Evolutionary conservation across 2,329 filamentous ascomycete species (phyloP), one percentile per base, ranked within the genome.

Genomic region (Sphaerulina populicola): DNA sequence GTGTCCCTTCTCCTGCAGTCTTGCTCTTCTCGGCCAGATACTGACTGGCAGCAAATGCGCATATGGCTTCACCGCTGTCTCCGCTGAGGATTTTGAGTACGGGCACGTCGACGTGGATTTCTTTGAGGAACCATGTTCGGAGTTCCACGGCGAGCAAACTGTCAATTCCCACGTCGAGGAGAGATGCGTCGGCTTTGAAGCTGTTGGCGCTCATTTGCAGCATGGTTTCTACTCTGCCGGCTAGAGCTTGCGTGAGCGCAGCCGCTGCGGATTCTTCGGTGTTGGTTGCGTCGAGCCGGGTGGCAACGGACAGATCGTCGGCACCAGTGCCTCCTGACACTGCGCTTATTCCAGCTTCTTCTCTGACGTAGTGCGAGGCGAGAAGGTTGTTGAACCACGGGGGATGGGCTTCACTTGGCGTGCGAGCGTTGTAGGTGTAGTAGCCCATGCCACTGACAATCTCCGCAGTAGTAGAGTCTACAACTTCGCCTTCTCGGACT

Each of bases 111-210:
- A 71, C 60, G 0, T 71, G 53, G 0, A 77, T 41, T 35, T 72
- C 64, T 47, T 74, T 74, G n/a, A 71, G 36, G 52, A 77, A 74
- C 76, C 76, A 79, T 2, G 70, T 62, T 0, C 75, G 70, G 2
- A 72, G 45, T 18, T 71, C 68, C 1, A 72, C 69, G 0, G 69
- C 67, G 10, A 70, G 48, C 1, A 72, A 55, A 2, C 69, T 71
- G 53, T 72, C 71, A 10, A 69, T 49, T 0, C 69, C 65, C 14
- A 68, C 62, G 43, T 71, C 67, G 3, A 60, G 47, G 29, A 59
- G 39, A n/a, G 57, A 47, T 14, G 44, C 45, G 21, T 52, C 51
- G 10, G 44, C 27, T 33, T 56, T 53, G 44, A 56, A 51, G 9
- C 29, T 48, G 15, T 41, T 48, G 5, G 47, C 36, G 12, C 48